These are phyloP conservation scores for Begonia loranthoides DNA, from an alignment of 306 rosid species.

Conservation along the genomic window DNA sequence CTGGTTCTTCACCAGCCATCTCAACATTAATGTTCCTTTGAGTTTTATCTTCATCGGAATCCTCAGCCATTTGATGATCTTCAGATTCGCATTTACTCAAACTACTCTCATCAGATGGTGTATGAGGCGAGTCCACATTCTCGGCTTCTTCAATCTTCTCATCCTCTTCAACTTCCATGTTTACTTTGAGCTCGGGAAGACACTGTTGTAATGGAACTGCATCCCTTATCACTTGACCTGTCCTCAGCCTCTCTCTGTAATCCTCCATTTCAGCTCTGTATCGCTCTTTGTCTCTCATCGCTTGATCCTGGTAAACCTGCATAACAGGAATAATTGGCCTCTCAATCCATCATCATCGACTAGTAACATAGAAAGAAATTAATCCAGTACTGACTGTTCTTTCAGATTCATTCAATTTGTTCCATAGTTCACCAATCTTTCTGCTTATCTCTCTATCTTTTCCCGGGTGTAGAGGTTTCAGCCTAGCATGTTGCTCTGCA, in stretches of 20 bases:
- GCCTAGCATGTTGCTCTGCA: conserved; percentile 83
- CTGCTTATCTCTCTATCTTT: conserved; percentile 84
- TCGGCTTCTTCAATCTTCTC: conserved; percentile 30
- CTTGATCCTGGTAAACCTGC: conserved; percentile 88
- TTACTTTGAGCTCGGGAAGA: conserved; percentile 32
- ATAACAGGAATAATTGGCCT: background rate
- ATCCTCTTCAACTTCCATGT: conserved; percentile 22
- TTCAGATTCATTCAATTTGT: conserved; percentile 46
- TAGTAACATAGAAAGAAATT: too few relatives aligned
- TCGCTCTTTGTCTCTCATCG: conserved; percentile 71
- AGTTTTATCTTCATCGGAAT: conserved; percentile 18
- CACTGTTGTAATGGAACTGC: conserved; percentile 66
- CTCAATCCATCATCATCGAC: too few relatives aligned
- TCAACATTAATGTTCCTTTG: conserved; percentile 16
- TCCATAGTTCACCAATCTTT: conserved; percentile 91
- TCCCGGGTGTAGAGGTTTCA: conserved; percentile 65
- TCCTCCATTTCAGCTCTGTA: conserved; percentile 69
- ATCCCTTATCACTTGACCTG: conserved; percentile 45
- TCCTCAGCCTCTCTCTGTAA: conserved; percentile 47
- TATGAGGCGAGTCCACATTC: conserved; percentile 21
- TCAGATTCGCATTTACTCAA: conserved; percentile 35
- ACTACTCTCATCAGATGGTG: conserved; percentile 30
- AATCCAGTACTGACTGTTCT: conserved; percentile 37
- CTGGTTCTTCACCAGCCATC: conserved; percentile 12
- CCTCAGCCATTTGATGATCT: conserved; percentile 25